A percentile compares a stretch with the other conserved stretches of the same genome.
phyloP scores from a whole-genome alignment of 495 filamentous ascomycete species.

The Saxophila tyrrhenica region DNA sequence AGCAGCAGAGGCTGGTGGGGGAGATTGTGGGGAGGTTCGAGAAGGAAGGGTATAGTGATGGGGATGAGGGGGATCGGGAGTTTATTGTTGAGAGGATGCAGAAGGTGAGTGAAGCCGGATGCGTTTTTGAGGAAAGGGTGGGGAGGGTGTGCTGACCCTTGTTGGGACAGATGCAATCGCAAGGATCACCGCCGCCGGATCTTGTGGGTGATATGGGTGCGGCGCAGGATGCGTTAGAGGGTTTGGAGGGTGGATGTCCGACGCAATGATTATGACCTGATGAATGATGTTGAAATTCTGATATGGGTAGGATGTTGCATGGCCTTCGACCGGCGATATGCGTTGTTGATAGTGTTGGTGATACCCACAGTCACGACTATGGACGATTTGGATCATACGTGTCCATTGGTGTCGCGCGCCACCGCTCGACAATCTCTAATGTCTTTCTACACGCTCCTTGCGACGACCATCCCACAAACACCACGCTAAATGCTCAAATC shows the following conservation, averaged over 20 bases:
- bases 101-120: conserved; percentile 57
- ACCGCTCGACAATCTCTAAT: no score
- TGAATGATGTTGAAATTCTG: no score
- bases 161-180: conserved; percentile 73
- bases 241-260: conserved; percentile 60
- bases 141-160: conserved; percentile 1
- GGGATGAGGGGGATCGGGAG: conserved; percentile 68
- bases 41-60: conserved; percentile 62
- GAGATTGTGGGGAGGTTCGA: conserved; percentile 90
- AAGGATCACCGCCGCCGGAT: conserved; percentile 79
- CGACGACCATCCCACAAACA: not conserved
- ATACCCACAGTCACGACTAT: not conserved
- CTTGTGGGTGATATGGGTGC: conserved; percentile 79
- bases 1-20: conserved; percentile 67
- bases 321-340: not conserved
- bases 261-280: conserved; percentile 41
- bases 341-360: not conserved
- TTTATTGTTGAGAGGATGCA: conserved; percentile 97
- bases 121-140: not conserved
- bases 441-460: no score
- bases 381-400: not conserved
- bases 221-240: conserved; percentile 58
- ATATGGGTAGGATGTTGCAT: no score
- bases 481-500: conserved; percentile 2
- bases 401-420: not conserved